Base-by-base conservation (phyloP, 2,329 filamentous ascomycete genomes). In the Colletotrichum zoysiae region DNA sequence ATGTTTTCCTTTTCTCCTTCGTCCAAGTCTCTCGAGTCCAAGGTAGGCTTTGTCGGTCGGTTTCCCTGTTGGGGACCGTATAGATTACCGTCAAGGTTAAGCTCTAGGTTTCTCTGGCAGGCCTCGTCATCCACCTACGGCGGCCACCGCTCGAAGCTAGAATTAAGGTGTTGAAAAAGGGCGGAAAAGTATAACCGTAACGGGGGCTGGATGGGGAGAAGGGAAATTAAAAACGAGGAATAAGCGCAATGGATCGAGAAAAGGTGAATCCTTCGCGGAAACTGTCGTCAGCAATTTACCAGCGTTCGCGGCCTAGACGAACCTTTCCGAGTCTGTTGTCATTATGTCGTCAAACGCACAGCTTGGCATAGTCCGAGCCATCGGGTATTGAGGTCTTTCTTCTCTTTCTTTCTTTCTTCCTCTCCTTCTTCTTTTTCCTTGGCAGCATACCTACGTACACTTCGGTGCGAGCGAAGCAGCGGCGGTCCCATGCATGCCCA, bases 71-170 rank as follows among this genome's bases (percentile, higher is more conserved):
- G 8, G 40, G 40, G 2, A 14, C 8, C 11, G 20, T 58, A 2
- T 46, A 46, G 44, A 53, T 71, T 60, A 26, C 65, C 55, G 59
- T n/a, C 53, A 60, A 64, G 65, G 46, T 59, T 64, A 60, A 46
- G 35, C 38, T 65, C 12, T 23, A 57, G 30, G 38, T 55, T 64
- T n/a, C 16, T 18, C 44, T 71, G 69, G 59, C 59, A 69, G 59
- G 58, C 65, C 50, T 71, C 46, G 59, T 64, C 65, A 64, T 60
- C 59, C 30, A 60, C 50, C 59, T 69, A 20, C 38, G 59, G n/a
- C 20, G 8, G 20, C 26, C 40, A 44, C 18, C 30, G 7, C 11
- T 35, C 26, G 56, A 65, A 40, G 62, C 57, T 64, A 35, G 18
- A 6, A 55, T 53, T 26, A 64, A 55, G 61, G 50, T 26, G 50